Evolutionary conservation across 1,284 basidiomycete species (phyloP).

Genomic region (Vanrija pseudolonga): DNA sequence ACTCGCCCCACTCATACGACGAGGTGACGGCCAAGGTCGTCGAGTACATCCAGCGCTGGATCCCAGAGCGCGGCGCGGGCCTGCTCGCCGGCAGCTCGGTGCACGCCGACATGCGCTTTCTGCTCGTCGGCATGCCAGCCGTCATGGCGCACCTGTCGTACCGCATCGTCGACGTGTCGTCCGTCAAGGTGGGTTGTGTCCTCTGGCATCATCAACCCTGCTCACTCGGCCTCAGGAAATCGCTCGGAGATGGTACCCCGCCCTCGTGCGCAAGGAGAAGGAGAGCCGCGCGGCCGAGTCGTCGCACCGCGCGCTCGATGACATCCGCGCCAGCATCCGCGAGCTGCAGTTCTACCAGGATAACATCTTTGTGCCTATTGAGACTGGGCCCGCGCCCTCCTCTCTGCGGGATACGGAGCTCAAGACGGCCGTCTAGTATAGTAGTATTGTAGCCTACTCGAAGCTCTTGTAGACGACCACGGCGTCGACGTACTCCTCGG

Average conservation of each 20-base stretch:
- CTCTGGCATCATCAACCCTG: not conserved
- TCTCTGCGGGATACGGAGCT: not conserved
- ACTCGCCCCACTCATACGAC: constrained; percentile 43
- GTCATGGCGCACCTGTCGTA: constrained; percentile 52
- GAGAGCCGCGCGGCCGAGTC: constrained; percentile 29
- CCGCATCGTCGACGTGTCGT: constrained; percentile 51
- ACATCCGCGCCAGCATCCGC: constrained; percentile 51
- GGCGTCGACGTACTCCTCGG: constrained; percentile 85
- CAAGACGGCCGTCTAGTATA: constrained; percentile 28
- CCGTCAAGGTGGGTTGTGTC: constrained; percentile 33
- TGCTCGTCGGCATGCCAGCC: constrained; percentile 51
- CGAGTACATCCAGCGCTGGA: constrained; percentile 51
- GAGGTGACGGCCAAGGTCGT: constrained; percentile 47
- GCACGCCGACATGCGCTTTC: constrained; percentile 53
- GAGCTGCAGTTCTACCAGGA: constrained; percentile 51
- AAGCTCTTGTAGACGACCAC: constrained; percentile 82
- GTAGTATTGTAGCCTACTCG: constrained; percentile 22
- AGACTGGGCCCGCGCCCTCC: constrained; percentile 2
- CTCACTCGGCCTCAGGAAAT: constrained; percentile 44
- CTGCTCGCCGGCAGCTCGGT: constrained; percentile 53
- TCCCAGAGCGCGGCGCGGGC: constrained; percentile 49
- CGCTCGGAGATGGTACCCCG: constrained; percentile 52
- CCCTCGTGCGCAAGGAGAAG: constrained; percentile 23
- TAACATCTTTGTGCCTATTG: constrained; percentile 45
- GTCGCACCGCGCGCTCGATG: constrained; percentile 51